Conservation (phyloP, 352 stramenopile genomes). For the Pythium aquatile region DNA sequence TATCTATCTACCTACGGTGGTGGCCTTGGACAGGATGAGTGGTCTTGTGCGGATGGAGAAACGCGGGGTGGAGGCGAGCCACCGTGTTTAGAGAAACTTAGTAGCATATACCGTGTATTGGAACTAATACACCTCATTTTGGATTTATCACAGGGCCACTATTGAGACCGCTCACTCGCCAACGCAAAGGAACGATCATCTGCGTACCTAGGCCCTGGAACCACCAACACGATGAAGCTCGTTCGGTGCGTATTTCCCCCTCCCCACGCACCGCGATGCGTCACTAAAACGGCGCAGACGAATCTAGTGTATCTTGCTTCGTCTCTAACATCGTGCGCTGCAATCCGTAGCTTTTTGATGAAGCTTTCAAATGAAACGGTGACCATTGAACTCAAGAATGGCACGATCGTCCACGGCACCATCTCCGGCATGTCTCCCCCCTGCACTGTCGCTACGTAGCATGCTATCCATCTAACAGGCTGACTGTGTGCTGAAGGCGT, state of each 20-base stretch:
- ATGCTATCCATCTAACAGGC: not conserved
- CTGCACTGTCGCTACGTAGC: not conserved
- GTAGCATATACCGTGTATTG: not conserved
- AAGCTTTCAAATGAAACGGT: slow-evolving; percentile 99
- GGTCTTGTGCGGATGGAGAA: slow-evolving; percentile 20
- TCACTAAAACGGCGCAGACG: not conserved
- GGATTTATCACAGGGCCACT: not conserved
- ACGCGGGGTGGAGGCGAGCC: not conserved
- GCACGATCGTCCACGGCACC: slow-evolving; percentile 98
- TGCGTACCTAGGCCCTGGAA: slow-evolving; percentile 10
- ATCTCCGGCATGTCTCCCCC: slow-evolving; percentile 82
- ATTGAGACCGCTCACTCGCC: not conserved
- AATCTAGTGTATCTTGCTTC: not conserved
- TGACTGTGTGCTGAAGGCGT: slow-evolving; percentile 71
- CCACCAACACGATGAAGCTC: slow-evolving; percentile 40
- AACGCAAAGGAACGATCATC: slow-evolving; percentile 1
- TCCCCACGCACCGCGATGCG: not conserved
- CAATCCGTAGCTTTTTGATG: slow-evolving; percentile 92
- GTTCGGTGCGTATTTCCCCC: slow-evolving; percentile 27
- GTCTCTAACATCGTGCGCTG: not conserved
- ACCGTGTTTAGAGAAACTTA: slow-evolving; percentile 10
- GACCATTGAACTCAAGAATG: slow-evolving; percentile 99
- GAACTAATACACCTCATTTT: not conserved
- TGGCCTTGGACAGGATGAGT: slow-evolving; percentile 18
- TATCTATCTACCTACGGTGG: not conserved